phyloP scores from a whole-genome alignment of 805 yeast species.

The Lachancea meyersii region DNA sequence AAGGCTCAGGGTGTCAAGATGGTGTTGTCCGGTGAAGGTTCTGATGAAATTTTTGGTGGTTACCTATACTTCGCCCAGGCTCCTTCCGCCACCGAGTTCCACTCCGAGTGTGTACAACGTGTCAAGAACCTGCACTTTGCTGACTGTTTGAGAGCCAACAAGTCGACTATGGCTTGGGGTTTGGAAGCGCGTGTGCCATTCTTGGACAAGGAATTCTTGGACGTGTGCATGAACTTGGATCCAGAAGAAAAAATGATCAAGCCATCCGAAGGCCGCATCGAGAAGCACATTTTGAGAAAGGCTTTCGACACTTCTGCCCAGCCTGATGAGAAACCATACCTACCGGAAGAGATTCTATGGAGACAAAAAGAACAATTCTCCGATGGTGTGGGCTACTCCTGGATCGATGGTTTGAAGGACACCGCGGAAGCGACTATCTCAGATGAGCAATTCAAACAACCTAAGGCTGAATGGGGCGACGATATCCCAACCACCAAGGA shows the following conservation, averaged over 20 bases:
- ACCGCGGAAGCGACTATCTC: slow-evolving; percentile 80
- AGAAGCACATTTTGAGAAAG: slow-evolving; percentile 93
- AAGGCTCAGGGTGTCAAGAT: slow-evolving; percentile 99
- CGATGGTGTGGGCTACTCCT: slow-evolving; percentile 98
- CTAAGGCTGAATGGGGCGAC: slow-evolving; percentile 93
- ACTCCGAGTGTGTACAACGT: slow-evolving; percentile 88
- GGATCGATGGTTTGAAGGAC: slow-evolving; percentile 98
- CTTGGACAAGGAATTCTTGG: slow-evolving; percentile 89
- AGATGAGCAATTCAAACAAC: slow-evolving; percentile 85
- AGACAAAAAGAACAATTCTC: slow-evolving; percentile 99
- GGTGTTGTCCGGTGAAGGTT: slow-evolving; percentile 98
- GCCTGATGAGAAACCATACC: slow-evolving; percentile 70
- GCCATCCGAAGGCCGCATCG: slow-evolving; percentile 68
- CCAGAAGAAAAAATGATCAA: slow-evolving; percentile 87
- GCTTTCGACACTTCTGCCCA: slow-evolving; percentile 93
- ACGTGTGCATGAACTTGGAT: slow-evolving; percentile 88
- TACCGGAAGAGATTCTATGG: slow-evolving; percentile 96
- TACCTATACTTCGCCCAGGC: slow-evolving; percentile 96
- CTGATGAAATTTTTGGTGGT: slow-evolving; percentile 98
- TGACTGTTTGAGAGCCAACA: slow-evolving; percentile 98
- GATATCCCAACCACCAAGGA: slow-evolving; percentile 97
- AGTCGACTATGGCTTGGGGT: slow-evolving; percentile 99
- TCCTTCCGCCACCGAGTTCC: slow-evolving; percentile 89
- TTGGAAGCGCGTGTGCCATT: slow-evolving; percentile 99
- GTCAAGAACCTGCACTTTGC: slow-evolving; percentile 96